Conservation (phyloP, 768 basidiomycete genomes). For the Paxillus ammoniavirescens region DNA sequence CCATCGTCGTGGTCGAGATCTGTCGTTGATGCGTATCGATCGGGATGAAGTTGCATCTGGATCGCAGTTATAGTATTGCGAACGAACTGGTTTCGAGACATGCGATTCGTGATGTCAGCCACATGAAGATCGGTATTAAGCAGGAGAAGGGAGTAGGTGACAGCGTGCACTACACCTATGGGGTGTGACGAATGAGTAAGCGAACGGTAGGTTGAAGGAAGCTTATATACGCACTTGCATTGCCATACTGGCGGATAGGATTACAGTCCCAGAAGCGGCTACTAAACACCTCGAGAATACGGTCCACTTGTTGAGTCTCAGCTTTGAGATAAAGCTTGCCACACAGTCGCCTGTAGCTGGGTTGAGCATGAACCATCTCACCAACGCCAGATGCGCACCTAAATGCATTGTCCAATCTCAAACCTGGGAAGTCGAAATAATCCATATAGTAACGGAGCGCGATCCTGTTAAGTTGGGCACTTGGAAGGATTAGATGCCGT, state of each 20-base stretch:
- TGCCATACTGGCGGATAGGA: slow-evolving; percentile 75
- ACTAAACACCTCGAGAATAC: slow-evolving; percentile 92
- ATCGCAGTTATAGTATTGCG: slow-evolving; percentile 88
- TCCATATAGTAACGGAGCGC: slow-evolving; percentile 81
- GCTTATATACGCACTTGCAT: slow-evolving; percentile 59
- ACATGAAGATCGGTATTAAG: slow-evolving; percentile 98
- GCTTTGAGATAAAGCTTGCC: slow-evolving; percentile 91
- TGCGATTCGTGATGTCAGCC: slow-evolving; percentile 82
- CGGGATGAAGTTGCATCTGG: slow-evolving; percentile 69
- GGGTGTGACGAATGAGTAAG: slow-evolving; percentile 2
- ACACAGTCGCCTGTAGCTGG: slow-evolving; percentile 66
- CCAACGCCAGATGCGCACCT: slow-evolving; percentile 46
- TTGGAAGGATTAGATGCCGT: slow-evolving; percentile 28
- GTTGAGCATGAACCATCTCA: not conserved
- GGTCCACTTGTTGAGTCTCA: slow-evolving; percentile 97
- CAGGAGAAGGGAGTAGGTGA: slow-evolving; percentile 87
- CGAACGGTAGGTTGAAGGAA: not conserved
- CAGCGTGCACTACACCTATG: slow-evolving; percentile 90
- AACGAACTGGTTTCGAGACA: slow-evolving; percentile 92
- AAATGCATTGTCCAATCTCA: slow-evolving; percentile 88
- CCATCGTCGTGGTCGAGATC: slow-evolving; percentile 69
- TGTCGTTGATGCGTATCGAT: slow-evolving; percentile 51
- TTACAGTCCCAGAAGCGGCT: slow-evolving; percentile 92
- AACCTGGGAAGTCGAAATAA: slow-evolving; percentile 81
- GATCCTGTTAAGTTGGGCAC: slow-evolving; percentile 71